Evolutionary conservation across 129 eudicot species (phyloP).

Genomic region (Lactuca saligna): DNA sequence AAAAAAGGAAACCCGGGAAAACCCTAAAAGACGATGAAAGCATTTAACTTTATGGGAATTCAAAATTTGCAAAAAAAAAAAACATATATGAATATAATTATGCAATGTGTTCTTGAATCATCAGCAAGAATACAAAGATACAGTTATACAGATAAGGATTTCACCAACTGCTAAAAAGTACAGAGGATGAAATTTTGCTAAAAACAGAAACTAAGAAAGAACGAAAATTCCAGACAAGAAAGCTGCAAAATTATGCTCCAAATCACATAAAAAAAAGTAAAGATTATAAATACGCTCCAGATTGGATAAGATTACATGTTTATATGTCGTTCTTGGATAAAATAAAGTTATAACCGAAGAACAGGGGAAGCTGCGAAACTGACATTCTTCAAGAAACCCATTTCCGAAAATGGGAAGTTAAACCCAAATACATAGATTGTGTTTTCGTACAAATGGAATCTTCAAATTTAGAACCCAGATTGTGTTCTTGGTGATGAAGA

Average conservation of each 20-base stretch:
- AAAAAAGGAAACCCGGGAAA: slow-evolving; percentile 26
- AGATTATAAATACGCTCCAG: not conserved
- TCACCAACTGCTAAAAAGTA: not conserved
- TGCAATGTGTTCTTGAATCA: slow-evolving; percentile 15
- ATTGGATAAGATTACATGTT: not conserved
- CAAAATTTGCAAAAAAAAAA: not conserved
- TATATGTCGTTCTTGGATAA: not conserved
- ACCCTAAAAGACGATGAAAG: slow-evolving; percentile 23
- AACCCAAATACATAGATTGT: not conserved
- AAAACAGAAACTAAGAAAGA: slow-evolving; percentile 2
- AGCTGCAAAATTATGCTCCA: not conserved
- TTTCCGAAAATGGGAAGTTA: slow-evolving; percentile 10
- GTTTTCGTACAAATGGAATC: not conserved
- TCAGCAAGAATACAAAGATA: not conserved
- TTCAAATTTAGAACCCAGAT: not conserved
- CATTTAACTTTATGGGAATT: slow-evolving; percentile 20
- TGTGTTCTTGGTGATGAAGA: slow-evolving; percentile 13
- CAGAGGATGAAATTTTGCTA: not conserved
- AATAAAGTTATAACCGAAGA: not conserved
- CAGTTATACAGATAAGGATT: not conserved
- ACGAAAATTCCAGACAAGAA: slow-evolving; percentile 5
- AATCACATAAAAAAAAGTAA: not conserved
- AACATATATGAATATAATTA: not conserved
- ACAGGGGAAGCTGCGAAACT: slow-evolving; percentile 3
- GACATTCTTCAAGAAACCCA: not conserved